phyloP scores from a whole-genome alignment of 1,139 yeast species.

The Tardiomyces depauwii region DNA sequence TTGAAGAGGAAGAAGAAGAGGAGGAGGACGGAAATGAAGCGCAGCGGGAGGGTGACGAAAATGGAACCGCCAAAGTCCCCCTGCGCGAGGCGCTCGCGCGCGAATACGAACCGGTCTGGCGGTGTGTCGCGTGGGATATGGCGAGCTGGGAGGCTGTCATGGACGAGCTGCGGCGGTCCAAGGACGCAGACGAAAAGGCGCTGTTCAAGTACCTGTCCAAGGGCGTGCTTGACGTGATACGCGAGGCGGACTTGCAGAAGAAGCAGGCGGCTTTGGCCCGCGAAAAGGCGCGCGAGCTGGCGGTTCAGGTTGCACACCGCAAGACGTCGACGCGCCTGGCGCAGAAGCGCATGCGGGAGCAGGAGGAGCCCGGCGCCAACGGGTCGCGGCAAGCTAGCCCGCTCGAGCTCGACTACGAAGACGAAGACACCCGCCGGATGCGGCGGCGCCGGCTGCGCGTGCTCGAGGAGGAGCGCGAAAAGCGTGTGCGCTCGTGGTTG shows the following conservation, averaged over 20 bases:
- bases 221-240: constrained; percentile 20
- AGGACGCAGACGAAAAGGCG: constrained; percentile 8
- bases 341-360: constrained; percentile 8
- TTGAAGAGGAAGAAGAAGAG: constrained; percentile 1
- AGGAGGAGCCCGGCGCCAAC: background rate
- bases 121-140: constrained; percentile 24
- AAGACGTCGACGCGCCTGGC: constrained; percentile 22
- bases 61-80: constrained; percentile 5
- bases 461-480: background rate
- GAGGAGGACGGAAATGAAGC: background rate
- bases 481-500: constrained; percentile 1
- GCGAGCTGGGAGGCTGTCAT: constrained; percentile 21
- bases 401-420: background rate
- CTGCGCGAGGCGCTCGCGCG: constrained; percentile 15
- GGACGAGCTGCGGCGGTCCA: constrained; percentile 9
- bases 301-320: constrained; percentile 17
- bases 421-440: background rate
- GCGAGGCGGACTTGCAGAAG: constrained; percentile 16
- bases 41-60: background rate
- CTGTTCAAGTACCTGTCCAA: constrained; percentile 13
- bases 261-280: constrained; percentile 17
- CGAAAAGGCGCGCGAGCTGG: constrained; percentile 15
- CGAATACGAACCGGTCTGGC: constrained; percentile 21
- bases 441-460: background rate
- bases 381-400: too few relatives aligned